Evolutionary conservation across 768 basidiomycete genomes (phyloP).

Genomic region (Scleroderma bovista): DNA sequence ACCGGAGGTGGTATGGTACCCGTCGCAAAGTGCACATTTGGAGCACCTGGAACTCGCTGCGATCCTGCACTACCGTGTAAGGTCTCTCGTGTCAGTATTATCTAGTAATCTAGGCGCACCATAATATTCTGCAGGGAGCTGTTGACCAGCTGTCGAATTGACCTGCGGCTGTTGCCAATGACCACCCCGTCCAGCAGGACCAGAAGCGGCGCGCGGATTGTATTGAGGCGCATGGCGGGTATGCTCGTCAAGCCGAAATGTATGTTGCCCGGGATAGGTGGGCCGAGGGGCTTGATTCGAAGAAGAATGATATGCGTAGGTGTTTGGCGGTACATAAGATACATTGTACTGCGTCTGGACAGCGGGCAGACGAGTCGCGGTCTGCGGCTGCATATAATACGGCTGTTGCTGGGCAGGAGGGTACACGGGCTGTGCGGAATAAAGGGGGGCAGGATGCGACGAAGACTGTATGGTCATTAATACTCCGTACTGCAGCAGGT

Average conservation of each 20-base stretch:
- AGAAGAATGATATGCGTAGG: neutral
- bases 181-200: neutral
- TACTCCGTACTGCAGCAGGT: neutral
- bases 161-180: neutral
- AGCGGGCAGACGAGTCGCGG: neutral
- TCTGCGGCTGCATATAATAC: too few relatives aligned
- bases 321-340: neutral
- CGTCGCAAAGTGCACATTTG: neutral
- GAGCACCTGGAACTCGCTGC: neutral
- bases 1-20: neutral
- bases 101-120: neutral
- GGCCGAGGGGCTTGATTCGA: too few relatives aligned
- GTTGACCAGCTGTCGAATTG: neutral
- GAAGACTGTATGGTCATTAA: constrained; percentile 4
- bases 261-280: neutral
- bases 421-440: neutral
- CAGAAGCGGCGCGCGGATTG: neutral
- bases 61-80: neutral
- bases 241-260: neutral
- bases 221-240: neutral
- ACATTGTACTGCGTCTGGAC: neutral
- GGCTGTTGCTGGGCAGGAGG: neutral
- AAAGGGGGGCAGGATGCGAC: neutral
- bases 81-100: neutral
- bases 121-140: neutral